Evolutionary conservation across 805 yeast species (phyloP).

Genomic region (Kodamaea neixiangensis): DNA sequence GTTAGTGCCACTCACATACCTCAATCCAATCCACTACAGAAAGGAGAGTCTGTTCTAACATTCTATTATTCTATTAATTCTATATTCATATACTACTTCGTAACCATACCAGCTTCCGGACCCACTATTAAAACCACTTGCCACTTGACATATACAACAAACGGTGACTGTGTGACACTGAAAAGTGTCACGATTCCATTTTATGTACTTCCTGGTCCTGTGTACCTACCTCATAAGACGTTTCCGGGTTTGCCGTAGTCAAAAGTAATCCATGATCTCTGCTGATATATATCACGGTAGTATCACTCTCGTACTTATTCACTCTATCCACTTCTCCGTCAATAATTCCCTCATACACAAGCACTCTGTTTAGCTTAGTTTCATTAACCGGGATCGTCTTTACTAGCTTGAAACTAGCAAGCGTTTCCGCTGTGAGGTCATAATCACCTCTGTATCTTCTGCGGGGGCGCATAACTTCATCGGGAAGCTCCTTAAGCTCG

Average conservation of each 20-base stretch:
- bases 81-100: background rate
- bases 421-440: conserved; percentile 4
- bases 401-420: conserved; percentile 4
- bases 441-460: conserved; percentile 8
- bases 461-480: conserved; percentile 5
- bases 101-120: too few species aligned
- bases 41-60: background rate
- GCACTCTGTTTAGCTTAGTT: conserved; percentile 2
- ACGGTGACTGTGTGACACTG: too few species aligned
- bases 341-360: conserved; percentile 8
- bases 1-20: background rate
- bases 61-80: background rate
- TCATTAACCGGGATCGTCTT: conserved; percentile 4
- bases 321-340: conserved; percentile 6
- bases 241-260: background rate
- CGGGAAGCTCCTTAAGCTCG: conserved; percentile 10
- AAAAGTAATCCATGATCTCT: conserved; percentile 8
- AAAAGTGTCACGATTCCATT: background rate
- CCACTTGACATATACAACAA: too few species aligned
- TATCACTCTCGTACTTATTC: conserved; percentile 8
- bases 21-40: background rate
- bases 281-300: conserved; percentile 7
- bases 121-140: too few species aligned
- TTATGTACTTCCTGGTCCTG: background rate
- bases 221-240: background rate